These are phyloP conservation scores for Herpetospermum pedunculosum DNA, from an alignment of 306 rosid genomes.

Conservation along the genomic window DNA sequence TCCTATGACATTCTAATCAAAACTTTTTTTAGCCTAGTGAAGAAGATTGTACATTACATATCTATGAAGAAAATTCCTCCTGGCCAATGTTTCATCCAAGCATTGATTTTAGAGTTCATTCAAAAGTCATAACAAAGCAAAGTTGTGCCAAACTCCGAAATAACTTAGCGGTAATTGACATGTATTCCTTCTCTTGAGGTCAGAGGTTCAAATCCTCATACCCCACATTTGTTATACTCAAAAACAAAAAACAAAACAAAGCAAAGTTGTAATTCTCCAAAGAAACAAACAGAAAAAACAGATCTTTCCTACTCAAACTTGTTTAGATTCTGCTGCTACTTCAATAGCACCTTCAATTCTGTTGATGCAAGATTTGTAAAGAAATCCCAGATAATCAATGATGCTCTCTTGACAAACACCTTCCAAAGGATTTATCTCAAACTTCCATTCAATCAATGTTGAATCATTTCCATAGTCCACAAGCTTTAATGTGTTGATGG, in stretches of 20 bases:
- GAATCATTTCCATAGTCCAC: constrained; percentile 49
- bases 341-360: constrained; percentile 52
- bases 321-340: not conserved
- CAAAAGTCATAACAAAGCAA: not conserved
- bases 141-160: too few species aligned
- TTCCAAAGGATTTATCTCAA: constrained; percentile 45
- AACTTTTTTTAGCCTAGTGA: not conserved
- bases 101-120: not conserved
- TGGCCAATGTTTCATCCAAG: not conserved
- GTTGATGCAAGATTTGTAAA: constrained; percentile 62
- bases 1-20: too few species aligned
- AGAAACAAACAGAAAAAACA: not conserved
- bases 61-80: not conserved
- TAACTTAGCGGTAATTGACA: too few species aligned
- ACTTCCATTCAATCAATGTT: constrained; percentile 57
- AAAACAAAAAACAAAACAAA: too few species aligned
- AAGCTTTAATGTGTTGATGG: constrained; percentile 47
- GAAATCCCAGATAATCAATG: constrained; percentile 57
- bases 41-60: not conserved
- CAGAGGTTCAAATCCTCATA: too few species aligned
- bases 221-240: too few species aligned
- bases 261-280: too few species aligned
- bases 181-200: too few species aligned
- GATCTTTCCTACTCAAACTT: constrained; percentile 15
- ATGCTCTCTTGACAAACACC: constrained; percentile 40